Conservation (phyloP, 177 flowering plant genomes). For the Telopea speciosissima region DNA sequence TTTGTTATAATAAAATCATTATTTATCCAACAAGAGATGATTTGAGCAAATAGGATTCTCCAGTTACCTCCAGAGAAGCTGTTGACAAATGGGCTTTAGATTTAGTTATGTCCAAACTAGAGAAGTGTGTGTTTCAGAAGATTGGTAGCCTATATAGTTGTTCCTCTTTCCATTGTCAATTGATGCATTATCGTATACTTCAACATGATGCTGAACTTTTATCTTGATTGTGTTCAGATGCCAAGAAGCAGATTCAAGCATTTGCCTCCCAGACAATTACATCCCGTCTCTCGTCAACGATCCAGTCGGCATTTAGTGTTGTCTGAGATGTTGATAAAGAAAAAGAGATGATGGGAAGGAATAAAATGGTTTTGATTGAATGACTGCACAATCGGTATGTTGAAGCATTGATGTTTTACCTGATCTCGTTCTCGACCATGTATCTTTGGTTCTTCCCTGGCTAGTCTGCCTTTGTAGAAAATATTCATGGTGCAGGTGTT, state of each 20-base stretch:
- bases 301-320: constrained; percentile 82
- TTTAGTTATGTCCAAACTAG: too few relatives aligned
- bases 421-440: not conserved
- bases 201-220: not conserved
- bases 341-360: not conserved
- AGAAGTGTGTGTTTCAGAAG: not conserved
- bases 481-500: not conserved
- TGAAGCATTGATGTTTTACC: not conserved
- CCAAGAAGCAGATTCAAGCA: constrained; percentile 85
- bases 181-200: not conserved
- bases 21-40: not conserved
- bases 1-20: too few relatives aligned
- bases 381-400: not conserved
- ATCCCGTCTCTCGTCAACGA: constrained; percentile 59
- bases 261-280: constrained; percentile 85
- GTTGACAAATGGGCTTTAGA: not conserved
- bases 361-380: not conserved
- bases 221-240: constrained; percentile 43
- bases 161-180: not conserved
- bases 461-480: not conserved
- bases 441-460: not conserved
- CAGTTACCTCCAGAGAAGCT: not conserved
- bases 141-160: not conserved
- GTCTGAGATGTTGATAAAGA: constrained; percentile 32
- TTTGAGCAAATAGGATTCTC: not conserved